Conservation (phyloP, 1,139 yeast genomes). For the Candida buenavistaensis region DNA sequence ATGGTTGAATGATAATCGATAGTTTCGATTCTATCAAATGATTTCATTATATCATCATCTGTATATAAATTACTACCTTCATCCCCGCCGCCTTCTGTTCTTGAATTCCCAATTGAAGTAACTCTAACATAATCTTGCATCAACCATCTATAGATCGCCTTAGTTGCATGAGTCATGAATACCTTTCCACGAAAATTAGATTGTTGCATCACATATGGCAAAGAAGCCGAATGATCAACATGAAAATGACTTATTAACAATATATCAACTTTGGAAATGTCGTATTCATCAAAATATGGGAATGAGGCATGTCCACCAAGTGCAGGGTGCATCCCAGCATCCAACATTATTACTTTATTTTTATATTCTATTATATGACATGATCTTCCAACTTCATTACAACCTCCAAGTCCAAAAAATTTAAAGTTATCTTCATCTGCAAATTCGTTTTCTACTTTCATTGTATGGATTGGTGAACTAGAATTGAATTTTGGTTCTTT, state of each 20-base stretch:
- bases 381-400: constrained; percentile 95
- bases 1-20: constrained; percentile 94
- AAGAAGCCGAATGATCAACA: constrained; percentile 94
- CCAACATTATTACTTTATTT: constrained; percentile 96
- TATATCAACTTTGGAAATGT: constrained; percentile 81
- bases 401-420: constrained; percentile 98
- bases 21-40: constrained; percentile 90
- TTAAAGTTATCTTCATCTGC: constrained; percentile 47
- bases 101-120: constrained; percentile 59
- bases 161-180: constrained; percentile 98
- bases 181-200: constrained; percentile 93
- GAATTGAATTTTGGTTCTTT: background rate
- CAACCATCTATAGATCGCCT: constrained; percentile 95
- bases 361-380: constrained; percentile 91
- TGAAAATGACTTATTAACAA: constrained; percentile 91
- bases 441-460: constrained; percentile 12
- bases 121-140: constrained; percentile 92
- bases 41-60: constrained; percentile 84
- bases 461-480: constrained; percentile 3
- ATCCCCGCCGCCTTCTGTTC: constrained; percentile 22
- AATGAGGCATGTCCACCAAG: constrained; percentile 84
- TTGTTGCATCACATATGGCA: constrained; percentile 97
- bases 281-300: constrained; percentile 95
- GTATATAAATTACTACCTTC: constrained; percentile 62
- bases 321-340: constrained; percentile 98